Conservation (phyloP, 805 yeast species). For the Nakazawaea holstii region DNA sequence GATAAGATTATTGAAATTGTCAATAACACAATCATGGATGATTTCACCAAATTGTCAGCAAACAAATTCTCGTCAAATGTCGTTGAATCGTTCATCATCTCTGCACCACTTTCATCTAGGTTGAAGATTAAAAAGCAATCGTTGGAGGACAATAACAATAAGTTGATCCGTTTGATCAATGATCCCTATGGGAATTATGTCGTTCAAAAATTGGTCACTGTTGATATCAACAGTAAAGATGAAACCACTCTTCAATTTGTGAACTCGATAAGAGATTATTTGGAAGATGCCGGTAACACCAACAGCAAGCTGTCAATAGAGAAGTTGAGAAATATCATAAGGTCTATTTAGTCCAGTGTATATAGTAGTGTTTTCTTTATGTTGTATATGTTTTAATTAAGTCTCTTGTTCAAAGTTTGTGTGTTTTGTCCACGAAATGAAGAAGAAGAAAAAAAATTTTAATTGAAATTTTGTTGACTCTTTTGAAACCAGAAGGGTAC, state of each 20-base stretch:
- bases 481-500: too few relatives aligned
- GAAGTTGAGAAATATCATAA: slow-evolving; percentile 9
- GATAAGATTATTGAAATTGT: slow-evolving; percentile 63
- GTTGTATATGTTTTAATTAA: not conserved
- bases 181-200: slow-evolving; percentile 98
- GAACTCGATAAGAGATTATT: slow-evolving; percentile 1
- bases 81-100: slow-evolving; percentile 83
- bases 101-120: slow-evolving; percentile 45
- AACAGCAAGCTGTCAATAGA: slow-evolving; percentile 11
- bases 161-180: slow-evolving; percentile 86
- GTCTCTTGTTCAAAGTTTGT: not conserved
- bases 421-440: not conserved
- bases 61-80: slow-evolving; percentile 98
- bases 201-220: slow-evolving; percentile 75
- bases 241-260: slow-evolving; percentile 4
- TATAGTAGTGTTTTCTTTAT: not conserved
- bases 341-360: not conserved
- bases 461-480: not conserved
- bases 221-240: slow-evolving; percentile 1
- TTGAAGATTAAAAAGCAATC: slow-evolving; percentile 42
- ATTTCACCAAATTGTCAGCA: slow-evolving; percentile 70
- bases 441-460: not conserved
- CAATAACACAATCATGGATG: slow-evolving; percentile 44
- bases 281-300: slow-evolving; percentile 3
- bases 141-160: slow-evolving; percentile 47